A percentile compares a stretch with the other conserved stretches of the same genome.
These are phyloP conservation scores for Calocybe cyanea DNA, from an alignment of 768 basidiomycete species.

Conservation along the genomic window DNA sequence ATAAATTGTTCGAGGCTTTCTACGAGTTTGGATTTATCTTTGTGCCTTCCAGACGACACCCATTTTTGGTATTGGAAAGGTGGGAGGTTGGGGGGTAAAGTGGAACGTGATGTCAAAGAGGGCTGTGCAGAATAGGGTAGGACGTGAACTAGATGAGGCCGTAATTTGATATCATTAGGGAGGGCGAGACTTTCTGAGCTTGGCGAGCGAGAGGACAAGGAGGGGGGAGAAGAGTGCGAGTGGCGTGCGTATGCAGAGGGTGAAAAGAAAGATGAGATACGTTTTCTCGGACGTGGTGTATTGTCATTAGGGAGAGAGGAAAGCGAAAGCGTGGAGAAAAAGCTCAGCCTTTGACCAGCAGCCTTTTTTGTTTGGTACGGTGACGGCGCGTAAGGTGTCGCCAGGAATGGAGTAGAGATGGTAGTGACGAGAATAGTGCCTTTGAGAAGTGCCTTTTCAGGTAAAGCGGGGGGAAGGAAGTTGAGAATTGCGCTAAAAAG, in stretches of 20 bases:
- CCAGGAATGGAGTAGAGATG: constrained; percentile 33
- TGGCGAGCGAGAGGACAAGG: not conserved
- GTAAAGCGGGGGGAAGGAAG: constrained; percentile 34
- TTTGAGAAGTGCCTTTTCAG: constrained; percentile 41
- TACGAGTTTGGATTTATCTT: constrained; percentile 27
- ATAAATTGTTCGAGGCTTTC: constrained; percentile 37
- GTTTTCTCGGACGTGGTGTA: constrained; percentile 6
- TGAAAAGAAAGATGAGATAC: constrained; percentile 10
- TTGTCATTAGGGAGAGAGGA: constrained; percentile 1
- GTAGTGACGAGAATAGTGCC: constrained; percentile 42
- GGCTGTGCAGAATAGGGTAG: constrained; percentile 17
- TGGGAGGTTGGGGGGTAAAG: not conserved
- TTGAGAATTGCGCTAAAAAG: constrained; percentile 42
- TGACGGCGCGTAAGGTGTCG: constrained; percentile 7
- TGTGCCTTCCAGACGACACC: too few relatives aligned
- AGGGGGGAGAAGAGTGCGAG: not conserved
- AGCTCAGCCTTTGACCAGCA: constrained; percentile 1
- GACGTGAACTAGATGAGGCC: constrained; percentile 20
- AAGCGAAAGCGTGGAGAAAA: constrained; percentile 11
- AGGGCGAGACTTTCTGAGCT: constrained; percentile 9
- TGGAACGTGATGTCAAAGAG: not conserved
- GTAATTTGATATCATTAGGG: not conserved
- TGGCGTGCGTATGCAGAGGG: not conserved
- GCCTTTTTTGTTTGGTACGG: not conserved
- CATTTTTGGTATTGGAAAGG: not conserved